Percentiles rank a stretch among this genome's conserved stretches.
These are phyloP conservation scores for Apophysomyces variabilis DNA, from an alignment of 371 early-diverging fungal species.

Conservation along the genomic window DNA sequence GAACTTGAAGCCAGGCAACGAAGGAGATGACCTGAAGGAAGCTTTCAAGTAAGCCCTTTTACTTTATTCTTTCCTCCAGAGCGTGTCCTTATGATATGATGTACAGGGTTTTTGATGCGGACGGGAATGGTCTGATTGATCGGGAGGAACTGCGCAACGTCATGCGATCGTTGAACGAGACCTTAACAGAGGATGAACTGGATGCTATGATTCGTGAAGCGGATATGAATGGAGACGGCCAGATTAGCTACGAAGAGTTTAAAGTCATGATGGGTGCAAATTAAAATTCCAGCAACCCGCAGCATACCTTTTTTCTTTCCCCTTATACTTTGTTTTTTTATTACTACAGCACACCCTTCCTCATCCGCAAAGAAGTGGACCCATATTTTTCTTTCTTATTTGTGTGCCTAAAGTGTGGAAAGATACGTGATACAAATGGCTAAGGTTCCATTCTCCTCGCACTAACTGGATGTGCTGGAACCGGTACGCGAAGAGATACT, in stretches of 20 bases:
- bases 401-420: no score
- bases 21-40: constrained; percentile 44
- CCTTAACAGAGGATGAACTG: constrained; percentile 62
- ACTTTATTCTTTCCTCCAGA: constrained; percentile 38
- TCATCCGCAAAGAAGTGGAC: no score
- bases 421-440: no score
- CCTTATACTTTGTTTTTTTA: no score
- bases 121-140: constrained; percentile 75
- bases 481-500: no score
- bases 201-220: constrained; percentile 71
- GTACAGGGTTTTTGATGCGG: constrained; percentile 69
- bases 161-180: constrained; percentile 63
- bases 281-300: constrained; percentile 13
- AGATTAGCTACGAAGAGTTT: constrained; percentile 52
- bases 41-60: constrained; percentile 43
- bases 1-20: constrained; percentile 41
- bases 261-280: constrained; percentile 68
- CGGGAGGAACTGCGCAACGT: constrained; percentile 64
- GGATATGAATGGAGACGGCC: constrained; percentile 50
- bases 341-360: no score
- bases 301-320: not conserved
- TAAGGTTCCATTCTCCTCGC: no score
- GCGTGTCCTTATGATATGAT: constrained; percentile 11
- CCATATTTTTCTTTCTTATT: no score
- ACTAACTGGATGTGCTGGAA: no score